Evolutionary conservation across 2,329 filamentous ascomycete species (phyloP).

Genomic region (Aspergillus sojae): DNA sequence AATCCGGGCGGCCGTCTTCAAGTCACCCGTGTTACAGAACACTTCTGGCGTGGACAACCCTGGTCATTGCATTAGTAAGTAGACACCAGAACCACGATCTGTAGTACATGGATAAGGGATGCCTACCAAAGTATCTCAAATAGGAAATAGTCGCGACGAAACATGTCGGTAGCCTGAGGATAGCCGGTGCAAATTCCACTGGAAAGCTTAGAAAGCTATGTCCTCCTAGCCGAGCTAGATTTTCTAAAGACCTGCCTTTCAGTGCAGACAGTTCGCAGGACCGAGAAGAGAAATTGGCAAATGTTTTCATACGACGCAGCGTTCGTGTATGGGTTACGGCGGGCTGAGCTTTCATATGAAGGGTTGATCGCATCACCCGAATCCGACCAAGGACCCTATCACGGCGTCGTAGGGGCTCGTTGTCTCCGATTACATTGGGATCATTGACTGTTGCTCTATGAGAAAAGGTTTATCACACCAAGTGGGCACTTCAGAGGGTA

Average conservation of each 20-base stretch:
- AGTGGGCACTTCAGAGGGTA: neutral
- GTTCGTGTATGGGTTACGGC: conserved; percentile 21
- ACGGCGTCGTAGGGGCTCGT: conserved; percentile 18
- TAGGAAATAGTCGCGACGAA: conserved; percentile 46
- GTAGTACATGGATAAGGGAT: neutral
- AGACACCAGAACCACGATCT: neutral
- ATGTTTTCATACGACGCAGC: conserved; percentile 44
- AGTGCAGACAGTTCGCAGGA: conserved; percentile 36
- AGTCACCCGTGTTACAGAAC: conserved; percentile 40
- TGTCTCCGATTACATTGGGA: conserved; percentile 1
- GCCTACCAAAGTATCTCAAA: conserved; percentile 40
- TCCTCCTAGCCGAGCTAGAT: conserved; percentile 47
- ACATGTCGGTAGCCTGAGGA: conserved; percentile 45
- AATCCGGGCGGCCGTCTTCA: conserved; percentile 35
- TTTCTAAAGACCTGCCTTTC: conserved; percentile 41
- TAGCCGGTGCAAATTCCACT: conserved; percentile 39
- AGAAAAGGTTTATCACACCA: neutral
- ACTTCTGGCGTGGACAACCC: conserved; percentile 34
- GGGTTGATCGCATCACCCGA: conserved; percentile 38
- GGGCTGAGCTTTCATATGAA: conserved; percentile 26
- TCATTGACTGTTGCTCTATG: conserved; percentile 8
- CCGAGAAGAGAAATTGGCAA: conserved; percentile 34
- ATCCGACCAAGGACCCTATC: conserved; percentile 32
- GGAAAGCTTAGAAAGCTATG: conserved; percentile 43
- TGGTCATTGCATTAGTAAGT: conserved; percentile 17